These are phyloP conservation scores for Discostella stelligeroides DNA, from an alignment of 108 stramenopile species.

Conservation along the genomic window DNA sequence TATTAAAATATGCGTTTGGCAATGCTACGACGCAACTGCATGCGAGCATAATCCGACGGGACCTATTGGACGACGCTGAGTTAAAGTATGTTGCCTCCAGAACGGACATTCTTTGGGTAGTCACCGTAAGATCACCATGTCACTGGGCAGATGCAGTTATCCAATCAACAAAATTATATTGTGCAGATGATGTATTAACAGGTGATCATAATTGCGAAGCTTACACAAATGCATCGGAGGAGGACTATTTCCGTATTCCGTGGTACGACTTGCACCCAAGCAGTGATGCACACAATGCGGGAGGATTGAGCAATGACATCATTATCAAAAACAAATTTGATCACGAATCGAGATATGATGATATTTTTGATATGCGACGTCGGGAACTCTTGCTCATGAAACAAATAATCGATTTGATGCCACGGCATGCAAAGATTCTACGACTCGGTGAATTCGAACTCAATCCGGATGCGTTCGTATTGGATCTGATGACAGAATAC, in stretches of 20 bases:
- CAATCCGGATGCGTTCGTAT: constrained; percentile 38
- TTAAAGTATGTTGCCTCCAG: constrained; percentile 17
- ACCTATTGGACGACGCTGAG: constrained; percentile 20
- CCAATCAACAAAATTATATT: constrained; percentile 1
- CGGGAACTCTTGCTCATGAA: constrained; percentile 33
- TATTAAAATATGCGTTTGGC: constrained; percentile 34
- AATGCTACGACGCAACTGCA: not conserved
- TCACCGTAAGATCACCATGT: constrained; percentile 45
- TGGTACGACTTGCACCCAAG: constrained; percentile 25
- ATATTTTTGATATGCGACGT: constrained; percentile 41
- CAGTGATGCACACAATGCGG: not conserved
- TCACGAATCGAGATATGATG: constrained; percentile 7
- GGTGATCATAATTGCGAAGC: constrained; percentile 4
- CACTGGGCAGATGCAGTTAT: constrained; percentile 53
- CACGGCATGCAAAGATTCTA: constrained; percentile 47
- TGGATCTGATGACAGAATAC: constrained; percentile 49
- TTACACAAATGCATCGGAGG: constrained; percentile 3
- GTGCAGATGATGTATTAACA: constrained; percentile 10
- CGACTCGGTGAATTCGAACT: constrained; percentile 41
- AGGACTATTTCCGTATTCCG: constrained; percentile 21
- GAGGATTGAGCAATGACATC: not conserved
- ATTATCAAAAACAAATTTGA: constrained; percentile 9
- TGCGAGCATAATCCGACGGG: constrained; percentile 3
- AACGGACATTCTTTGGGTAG: constrained; percentile 44
- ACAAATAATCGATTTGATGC: constrained; percentile 35